Evolutionary conservation across 169 alveolate genomes (phyloP), one percentile per base, ranked within the genome.

Genomic region (Plasmodium sp.): DNA sequence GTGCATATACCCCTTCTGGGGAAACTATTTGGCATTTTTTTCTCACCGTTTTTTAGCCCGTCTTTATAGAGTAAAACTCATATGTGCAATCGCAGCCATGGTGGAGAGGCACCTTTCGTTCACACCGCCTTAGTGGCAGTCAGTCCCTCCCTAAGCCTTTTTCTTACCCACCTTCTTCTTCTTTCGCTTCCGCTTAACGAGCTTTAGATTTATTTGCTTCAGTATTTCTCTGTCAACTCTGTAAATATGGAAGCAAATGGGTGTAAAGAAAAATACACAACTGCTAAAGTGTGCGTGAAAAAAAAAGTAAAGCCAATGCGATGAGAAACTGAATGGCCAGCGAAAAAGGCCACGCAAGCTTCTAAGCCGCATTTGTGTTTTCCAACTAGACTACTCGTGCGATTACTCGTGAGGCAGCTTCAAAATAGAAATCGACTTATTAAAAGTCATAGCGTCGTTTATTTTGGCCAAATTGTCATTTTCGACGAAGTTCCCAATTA

Each of bases 391-490:
- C 16, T 41, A 22, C 71, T 39, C 48, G n/a, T 48, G 45, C 43
- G 84, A 12, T 85, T 31, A 85, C 93, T 77, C 93, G 43, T 85
- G 54, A 31, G 93, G 93, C 36, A 85, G 71, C 80, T 85, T 85
- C 41, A 85, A 75, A 75, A 75, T 75, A 3, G 93, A 85, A 48
- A 85, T 75, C 14, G 85, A 51, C 31, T 85, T 85, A 75, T 85
- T 85, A 73, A 74, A 74, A 85, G 36, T 75, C 93, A 85, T 85
- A 7, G 93, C 93, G 6, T 85, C 85, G 75, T 85, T 85, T 74
- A 85, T 85, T 77, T 85, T 85, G 22, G 81, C 56, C 85, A 85
- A 74, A 74, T 75, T 85, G 33, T 58, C 33, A 22, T 85, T 56
- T 22, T 85, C 86, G 72, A 85, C 2, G 72, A 85, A 85, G 31